Evolutionary conservation across 805 yeast genomes (phyloP).

Genomic region (Teunomyces gatunensis): DNA sequence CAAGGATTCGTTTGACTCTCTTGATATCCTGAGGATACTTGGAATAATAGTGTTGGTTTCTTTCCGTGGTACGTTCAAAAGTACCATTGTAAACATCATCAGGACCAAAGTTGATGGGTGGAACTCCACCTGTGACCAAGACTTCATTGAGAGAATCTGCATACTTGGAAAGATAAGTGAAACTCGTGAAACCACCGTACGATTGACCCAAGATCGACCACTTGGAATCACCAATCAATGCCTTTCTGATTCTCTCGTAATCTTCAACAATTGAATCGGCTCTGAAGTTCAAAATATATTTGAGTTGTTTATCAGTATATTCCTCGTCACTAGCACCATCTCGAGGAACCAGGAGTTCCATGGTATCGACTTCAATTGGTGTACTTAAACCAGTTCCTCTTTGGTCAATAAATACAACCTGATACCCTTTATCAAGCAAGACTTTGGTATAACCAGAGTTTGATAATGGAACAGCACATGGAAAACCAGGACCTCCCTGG

Average conservation of each 20-base stretch:
- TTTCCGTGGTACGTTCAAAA: constrained; percentile 43
- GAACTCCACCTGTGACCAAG: constrained; percentile 57
- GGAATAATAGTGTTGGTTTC: constrained; percentile 47
- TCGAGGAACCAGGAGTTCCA: constrained; percentile 15
- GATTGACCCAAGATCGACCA: constrained; percentile 58
- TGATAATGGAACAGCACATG: constrained; percentile 37
- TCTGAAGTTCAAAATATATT: constrained; percentile 44
- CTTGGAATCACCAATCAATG: constrained; percentile 33
- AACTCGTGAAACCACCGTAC: constrained; percentile 53
- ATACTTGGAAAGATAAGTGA: constrained; percentile 48
- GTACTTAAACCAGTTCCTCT: constrained; percentile 60
- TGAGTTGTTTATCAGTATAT: constrained; percentile 26
- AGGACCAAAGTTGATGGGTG: constrained; percentile 46
- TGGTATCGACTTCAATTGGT: constrained; percentile 38
- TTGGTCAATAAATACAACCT: constrained; percentile 51
- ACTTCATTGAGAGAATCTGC: constrained; percentile 43
- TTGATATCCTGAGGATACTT: constrained; percentile 48
- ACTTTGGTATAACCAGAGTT: constrained; percentile 36
- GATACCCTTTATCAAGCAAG: constrained; percentile 40
- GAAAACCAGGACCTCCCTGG: constrained; percentile 59
- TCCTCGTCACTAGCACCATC: constrained; percentile 14
- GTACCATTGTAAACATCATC: constrained; percentile 52
- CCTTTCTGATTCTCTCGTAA: constrained; percentile 43
- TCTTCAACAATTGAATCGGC: constrained; percentile 55
- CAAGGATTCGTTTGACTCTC: constrained; percentile 36